Evolutionary conservation across 352 stramenopile genomes (phyloP).

Genomic region (Pythium aristosporum): DNA sequence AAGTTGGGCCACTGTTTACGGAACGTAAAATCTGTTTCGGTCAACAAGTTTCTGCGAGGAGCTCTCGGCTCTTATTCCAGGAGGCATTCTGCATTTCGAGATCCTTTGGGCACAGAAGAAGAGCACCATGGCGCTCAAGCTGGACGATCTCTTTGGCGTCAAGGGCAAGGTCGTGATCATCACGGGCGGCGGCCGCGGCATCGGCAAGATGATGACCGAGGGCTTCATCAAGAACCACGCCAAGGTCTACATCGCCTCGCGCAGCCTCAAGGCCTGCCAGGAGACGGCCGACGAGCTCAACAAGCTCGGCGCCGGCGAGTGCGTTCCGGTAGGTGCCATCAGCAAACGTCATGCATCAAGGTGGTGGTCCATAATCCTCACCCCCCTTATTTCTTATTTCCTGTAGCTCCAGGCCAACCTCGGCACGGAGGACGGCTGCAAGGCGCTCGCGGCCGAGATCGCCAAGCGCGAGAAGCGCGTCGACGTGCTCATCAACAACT

Average conservation of each 20-base stretch:
- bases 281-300: conserved; percentile 66
- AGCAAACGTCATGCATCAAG: neutral
- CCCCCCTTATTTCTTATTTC: neutral
- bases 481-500: conserved; percentile 96
- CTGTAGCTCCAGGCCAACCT: conserved; percentile 74
- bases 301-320: conserved; percentile 55
- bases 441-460: conserved; percentile 74
- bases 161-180: conserved; percentile 87
- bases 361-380: neutral
- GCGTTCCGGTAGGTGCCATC: conserved; percentile 39
- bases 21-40: conserved; percentile 23
- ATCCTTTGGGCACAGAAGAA: neutral
- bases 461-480: conserved; percentile 72
- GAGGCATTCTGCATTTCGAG: conserved; percentile 1
- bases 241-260: conserved; percentile 92
- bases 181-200: conserved; percentile 92
- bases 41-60: conserved; percentile 15
- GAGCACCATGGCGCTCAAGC: conserved; percentile 23
- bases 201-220: conserved; percentile 95
- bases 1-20: conserved; percentile 31
- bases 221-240: conserved; percentile 91
- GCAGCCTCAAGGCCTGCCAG: conserved; percentile 78
- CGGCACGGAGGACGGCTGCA: conserved; percentile 73
- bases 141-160: conserved; percentile 60
- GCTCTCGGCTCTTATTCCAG: neutral